phyloP scores from a whole-genome alignment of 2,329 filamentous ascomycete species.

The Malbranchea zuffiana region DNA sequence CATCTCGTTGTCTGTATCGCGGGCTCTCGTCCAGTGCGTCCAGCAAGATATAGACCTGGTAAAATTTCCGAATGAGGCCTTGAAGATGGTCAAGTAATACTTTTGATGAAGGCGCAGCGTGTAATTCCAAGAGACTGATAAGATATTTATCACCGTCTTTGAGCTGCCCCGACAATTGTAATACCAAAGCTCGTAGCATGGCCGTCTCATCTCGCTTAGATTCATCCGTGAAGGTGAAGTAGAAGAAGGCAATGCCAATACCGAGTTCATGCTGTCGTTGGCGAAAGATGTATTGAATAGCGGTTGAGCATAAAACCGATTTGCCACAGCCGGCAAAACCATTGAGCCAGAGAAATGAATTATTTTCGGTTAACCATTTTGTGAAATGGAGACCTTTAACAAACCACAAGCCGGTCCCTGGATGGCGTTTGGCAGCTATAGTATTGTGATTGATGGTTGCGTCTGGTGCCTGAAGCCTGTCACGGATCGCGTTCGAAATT shows the following conservation, averaged over 20 bases:
- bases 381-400: slow-evolving; percentile 14
- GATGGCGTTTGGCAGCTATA: slow-evolving; percentile 24
- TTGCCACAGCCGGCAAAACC: slow-evolving; percentile 26
- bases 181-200: slow-evolving; percentile 20
- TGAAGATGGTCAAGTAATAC: slow-evolving; percentile 14
- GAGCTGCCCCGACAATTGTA: slow-evolving; percentile 17
- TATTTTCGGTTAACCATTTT: slow-evolving; percentile 18
- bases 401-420: slow-evolving; percentile 28
- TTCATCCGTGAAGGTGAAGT: slow-evolving; percentile 22
- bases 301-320: slow-evolving; percentile 24
- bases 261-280: slow-evolving; percentile 8
- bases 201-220: slow-evolving; percentile 18
- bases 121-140: slow-evolving; percentile 11
- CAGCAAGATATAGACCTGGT: slow-evolving; percentile 16
- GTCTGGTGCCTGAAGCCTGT: slow-evolving; percentile 31
- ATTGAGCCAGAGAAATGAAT: slow-evolving; percentile 24
- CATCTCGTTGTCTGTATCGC: slow-evolving; percentile 6
- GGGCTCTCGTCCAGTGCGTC: slow-evolving; percentile 19
- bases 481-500: slow-evolving; percentile 14
- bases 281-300: slow-evolving; percentile 18
- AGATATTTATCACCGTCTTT: slow-evolving; percentile 12
- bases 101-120: slow-evolving; percentile 11
- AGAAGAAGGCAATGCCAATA: slow-evolving; percentile 21
- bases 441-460: slow-evolving; percentile 26
- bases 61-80: slow-evolving; percentile 9